These are phyloP conservation scores for Komagataella ulmi DNA, from an alignment of 805 yeast species.

Conservation along the genomic window DNA sequence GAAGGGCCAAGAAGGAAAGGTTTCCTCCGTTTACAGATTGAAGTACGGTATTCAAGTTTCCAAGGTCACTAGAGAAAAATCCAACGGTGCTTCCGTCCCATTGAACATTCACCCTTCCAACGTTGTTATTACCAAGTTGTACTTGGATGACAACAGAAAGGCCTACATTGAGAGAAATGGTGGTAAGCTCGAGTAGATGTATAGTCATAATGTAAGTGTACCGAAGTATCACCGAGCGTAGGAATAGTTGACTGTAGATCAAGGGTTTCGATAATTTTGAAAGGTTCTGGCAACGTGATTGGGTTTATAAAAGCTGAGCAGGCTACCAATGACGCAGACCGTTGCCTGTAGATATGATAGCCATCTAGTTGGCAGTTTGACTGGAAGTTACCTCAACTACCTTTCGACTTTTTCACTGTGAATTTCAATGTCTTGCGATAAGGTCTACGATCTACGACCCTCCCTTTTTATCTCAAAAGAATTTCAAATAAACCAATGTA, in stretches of 20 bases:
- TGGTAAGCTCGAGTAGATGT: constrained; percentile 80
- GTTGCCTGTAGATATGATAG: no score
- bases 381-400: no score
- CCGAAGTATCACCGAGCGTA: neutral
- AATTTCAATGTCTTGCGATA: no score
- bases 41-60: constrained; percentile 94
- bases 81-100: constrained; percentile 95
- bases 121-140: constrained; percentile 96
- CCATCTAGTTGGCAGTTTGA: no score
- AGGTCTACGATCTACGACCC: no score
- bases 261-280: neutral
- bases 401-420: no score
- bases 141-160: constrained; percentile 98
- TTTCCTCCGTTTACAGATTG: constrained; percentile 97
- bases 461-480: no score
- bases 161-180: constrained; percentile 96
- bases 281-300: neutral
- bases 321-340: no score
- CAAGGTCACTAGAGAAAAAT: constrained; percentile 95
- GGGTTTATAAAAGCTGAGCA: neutral
- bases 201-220: neutral
- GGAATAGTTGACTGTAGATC: neutral
- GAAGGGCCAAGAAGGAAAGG: constrained; percentile 99
- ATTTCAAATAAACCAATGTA: no score
- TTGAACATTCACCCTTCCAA: constrained; percentile 97